Evolutionary conservation across 202 grass and related monocot species (phyloP).

Genomic region (Cymbopogon flexuosus): DNA sequence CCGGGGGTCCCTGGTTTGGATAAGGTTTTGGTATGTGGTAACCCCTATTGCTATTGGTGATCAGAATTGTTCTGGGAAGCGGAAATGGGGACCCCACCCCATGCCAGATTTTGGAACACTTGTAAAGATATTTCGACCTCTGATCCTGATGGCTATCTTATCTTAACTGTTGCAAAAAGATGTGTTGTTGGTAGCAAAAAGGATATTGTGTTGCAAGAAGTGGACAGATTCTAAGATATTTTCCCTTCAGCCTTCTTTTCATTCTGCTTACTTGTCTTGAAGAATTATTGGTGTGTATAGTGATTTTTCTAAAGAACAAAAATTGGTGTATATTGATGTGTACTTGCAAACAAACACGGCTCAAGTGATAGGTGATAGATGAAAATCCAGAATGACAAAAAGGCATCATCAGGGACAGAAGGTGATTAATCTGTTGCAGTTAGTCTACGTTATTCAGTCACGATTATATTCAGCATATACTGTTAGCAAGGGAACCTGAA

Average conservation of each 20-base stretch:
- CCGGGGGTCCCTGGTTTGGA: not conserved
- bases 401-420: not conserved
- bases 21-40: slow-evolving; percentile 33
- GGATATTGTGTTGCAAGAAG: no score
- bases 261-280: not conserved
- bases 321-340: not conserved
- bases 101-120: not conserved
- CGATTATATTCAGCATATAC: not conserved
- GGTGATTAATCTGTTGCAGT: not conserved
- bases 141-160: slow-evolving; percentile 12
- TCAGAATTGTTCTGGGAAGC: not conserved
- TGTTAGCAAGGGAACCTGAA: not conserved
- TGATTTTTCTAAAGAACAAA: not conserved
- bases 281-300: not conserved
- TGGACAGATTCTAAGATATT: no score
- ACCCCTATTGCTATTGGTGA: not conserved
- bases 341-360: not conserved
- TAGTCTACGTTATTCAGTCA: not conserved
- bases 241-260: not conserved
- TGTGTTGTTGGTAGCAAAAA: not conserved
- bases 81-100: no score
- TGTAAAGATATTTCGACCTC: slow-evolving; percentile 40
- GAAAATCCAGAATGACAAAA: not conserved
- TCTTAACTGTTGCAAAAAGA: not conserved
- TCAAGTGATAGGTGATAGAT: not conserved